Evolutionary conservation across 2,329 filamentous ascomycete genomes (phyloP), one percentile per base, ranked within the genome.

Genomic region (Ilyonectria destructans): DNA sequence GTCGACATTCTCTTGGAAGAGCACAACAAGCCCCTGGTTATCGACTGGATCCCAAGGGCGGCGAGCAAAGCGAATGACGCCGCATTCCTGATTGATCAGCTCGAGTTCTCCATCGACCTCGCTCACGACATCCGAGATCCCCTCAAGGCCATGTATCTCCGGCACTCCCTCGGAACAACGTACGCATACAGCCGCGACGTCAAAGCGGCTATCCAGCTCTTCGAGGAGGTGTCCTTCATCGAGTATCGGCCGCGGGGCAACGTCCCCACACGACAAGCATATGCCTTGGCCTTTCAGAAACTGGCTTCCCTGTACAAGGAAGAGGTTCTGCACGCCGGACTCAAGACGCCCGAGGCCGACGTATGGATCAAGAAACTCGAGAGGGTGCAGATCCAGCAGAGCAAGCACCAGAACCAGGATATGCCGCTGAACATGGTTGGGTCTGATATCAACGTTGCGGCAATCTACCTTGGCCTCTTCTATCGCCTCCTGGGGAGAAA

Each of bases 1-100:
- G 77, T 80, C 0, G 77, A 81, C 43, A 78, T 84, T 37, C 61
- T 84, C 7, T 69, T 84, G 0, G 76, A 78, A 17, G 78, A 82
- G 23, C 75, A 77, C 57, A 81, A 77, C 61, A 79, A 75, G 23
- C 75, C 69, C 9, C 69, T 79, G 4, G 77, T 82, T 1, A 72
- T 81, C 31, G 82, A 84, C 59, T 83, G 81, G 81, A 78, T 84
- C 6, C 82, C 82, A 13, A 80, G 79, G n/a, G 81, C 82, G 1
- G 82, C 80, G 0, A 78, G 79, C 56, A 82, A 81, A 43, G 76
- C 76, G 0, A 74, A 75, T 3, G 74, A 79, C 64, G 76, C 76
- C 0, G 74, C 74, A 0, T 77, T 80, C 9, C 68, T 82, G 13
- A 66, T 79, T 0, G 71, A 79, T 0, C 73, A 75, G 1, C 75